phyloP scores from a whole-genome alignment of 805 yeast species.

The Myxozyma sirexii region DNA sequence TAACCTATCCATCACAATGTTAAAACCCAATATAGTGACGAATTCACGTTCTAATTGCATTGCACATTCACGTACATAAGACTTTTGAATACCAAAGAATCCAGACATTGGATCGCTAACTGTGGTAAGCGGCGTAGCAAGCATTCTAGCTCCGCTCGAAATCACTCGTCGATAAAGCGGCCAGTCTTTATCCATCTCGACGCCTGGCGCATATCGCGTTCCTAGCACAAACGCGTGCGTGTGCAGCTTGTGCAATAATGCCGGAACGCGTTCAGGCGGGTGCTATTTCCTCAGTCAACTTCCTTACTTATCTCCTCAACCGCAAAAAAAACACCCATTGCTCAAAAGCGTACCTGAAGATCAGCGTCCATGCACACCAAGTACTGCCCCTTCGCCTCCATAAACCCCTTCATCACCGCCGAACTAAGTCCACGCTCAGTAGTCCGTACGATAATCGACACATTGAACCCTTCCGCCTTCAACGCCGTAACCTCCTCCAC shows the following conservation, averaged over 20 bases:
- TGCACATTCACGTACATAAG: slow-evolving; percentile 40
- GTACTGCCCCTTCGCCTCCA: slow-evolving; percentile 52
- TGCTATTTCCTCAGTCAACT: slow-evolving; percentile 43
- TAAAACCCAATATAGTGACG: background rate
- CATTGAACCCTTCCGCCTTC: slow-evolving; percentile 52
- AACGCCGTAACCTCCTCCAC: slow-evolving; percentile 54
- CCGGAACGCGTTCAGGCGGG: slow-evolving; percentile 57
- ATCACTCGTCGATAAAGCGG: slow-evolving; percentile 55
- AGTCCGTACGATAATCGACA: slow-evolving; percentile 54
- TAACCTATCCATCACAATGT: slow-evolving; percentile 7
- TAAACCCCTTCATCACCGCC: slow-evolving; percentile 54
- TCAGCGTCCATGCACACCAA: slow-evolving; percentile 59
- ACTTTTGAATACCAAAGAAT: slow-evolving; percentile 54
- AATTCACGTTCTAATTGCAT: too few relatives aligned
- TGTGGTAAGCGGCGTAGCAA: slow-evolving; percentile 54
- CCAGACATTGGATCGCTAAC: slow-evolving; percentile 60
- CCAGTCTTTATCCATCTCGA: slow-evolving; percentile 58
- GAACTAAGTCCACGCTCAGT: slow-evolving; percentile 55
- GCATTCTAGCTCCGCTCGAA: slow-evolving; percentile 52
- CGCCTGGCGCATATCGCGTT: slow-evolving; percentile 58
- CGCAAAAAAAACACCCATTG: too few relatives aligned
- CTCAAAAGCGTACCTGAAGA: slow-evolving; percentile 37
- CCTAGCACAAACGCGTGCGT: slow-evolving; percentile 52
- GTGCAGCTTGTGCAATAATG: slow-evolving; percentile 47
- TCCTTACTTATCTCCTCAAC: background rate